Conservation (phyloP, 2,329 filamentous ascomycete species). For the Nannizziopsis barbatae region DNA sequence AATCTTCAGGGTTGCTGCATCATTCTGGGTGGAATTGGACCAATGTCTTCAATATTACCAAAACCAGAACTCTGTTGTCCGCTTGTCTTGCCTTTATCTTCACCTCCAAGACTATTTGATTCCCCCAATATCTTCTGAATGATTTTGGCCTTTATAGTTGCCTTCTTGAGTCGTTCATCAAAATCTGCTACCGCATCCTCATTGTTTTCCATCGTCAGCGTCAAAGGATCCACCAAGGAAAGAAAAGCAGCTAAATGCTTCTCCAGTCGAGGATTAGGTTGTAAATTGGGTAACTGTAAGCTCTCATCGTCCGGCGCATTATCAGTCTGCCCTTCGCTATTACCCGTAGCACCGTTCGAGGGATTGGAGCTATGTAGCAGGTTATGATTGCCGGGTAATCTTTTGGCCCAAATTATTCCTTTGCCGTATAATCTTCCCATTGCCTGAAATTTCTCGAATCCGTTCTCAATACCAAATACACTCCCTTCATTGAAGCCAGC, state of each 20-base stretch:
- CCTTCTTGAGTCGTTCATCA: slow-evolving; percentile 76
- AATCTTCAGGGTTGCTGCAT: slow-evolving; percentile 9
- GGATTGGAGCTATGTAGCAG: slow-evolving; percentile 6
- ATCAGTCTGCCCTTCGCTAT: neutral
- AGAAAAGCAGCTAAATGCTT: slow-evolving; percentile 69
- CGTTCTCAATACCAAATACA: slow-evolving; percentile 79
- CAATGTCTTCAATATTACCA: slow-evolving; percentile 41
- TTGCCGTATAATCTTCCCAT: slow-evolving; percentile 68
- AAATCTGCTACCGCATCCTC: slow-evolving; percentile 86
- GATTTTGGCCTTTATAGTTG: slow-evolving; percentile 71
- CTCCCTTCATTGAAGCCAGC: slow-evolving; percentile 81
- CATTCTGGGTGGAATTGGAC: slow-evolving; percentile 30
- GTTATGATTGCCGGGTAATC: slow-evolving; percentile 38
- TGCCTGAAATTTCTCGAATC: slow-evolving; percentile 82
- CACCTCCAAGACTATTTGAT: slow-evolving; percentile 18
- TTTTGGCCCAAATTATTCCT: slow-evolving; percentile 71
- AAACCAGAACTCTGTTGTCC: slow-evolving; percentile 25
- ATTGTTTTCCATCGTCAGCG: slow-evolving; percentile 66
- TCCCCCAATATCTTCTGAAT: slow-evolving; percentile 60
- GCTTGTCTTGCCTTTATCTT: slow-evolving; percentile 3
- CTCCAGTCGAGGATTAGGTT: slow-evolving; percentile 46
- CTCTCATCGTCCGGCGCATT: neutral
- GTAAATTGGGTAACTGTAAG: slow-evolving; percentile 8
- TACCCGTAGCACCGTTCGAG: neutral
- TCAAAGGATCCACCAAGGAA: slow-evolving; percentile 66